A percentile compares a stretch with the other conserved stretches of the same genome.
These are phyloP conservation scores for Populus hybrid DNA, from an alignment of 441 rosid genomes.

Conservation along the genomic window DNA sequence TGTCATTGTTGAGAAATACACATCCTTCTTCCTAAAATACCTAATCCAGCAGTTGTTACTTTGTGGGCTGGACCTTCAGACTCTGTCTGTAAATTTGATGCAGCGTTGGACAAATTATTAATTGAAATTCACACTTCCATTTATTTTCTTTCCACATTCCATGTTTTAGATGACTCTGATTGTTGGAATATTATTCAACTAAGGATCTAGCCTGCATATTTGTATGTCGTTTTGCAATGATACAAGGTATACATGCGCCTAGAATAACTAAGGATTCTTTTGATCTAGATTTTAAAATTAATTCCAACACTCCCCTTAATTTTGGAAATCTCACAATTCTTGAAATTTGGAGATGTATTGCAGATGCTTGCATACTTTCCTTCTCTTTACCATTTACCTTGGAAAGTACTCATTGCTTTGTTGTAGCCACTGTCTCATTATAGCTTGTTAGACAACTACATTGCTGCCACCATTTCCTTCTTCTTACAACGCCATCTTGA, in stretches of 20 bases:
- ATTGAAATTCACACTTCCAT: not conserved
- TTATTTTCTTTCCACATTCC: not conserved
- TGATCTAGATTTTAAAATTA: too few relatives aligned
- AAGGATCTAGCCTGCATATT: not conserved
- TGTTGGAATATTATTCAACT: not conserved
- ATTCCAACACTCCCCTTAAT: too few relatives aligned
- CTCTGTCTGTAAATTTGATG: conserved; percentile 1
- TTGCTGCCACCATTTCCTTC: too few relatives aligned
- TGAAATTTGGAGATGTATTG: too few relatives aligned
- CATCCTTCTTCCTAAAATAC: not conserved
- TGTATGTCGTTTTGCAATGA: not conserved
- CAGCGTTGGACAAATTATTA: not conserved
- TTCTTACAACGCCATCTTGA: too few relatives aligned
- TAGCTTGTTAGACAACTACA: too few relatives aligned
- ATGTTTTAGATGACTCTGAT: not conserved
- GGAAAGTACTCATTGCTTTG: too few relatives aligned
- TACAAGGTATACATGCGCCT: not conserved
- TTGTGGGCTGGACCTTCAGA: not conserved
- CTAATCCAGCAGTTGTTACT: not conserved
- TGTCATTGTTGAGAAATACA: not conserved
- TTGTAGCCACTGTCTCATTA: too few relatives aligned
- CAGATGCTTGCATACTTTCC: too few relatives aligned
- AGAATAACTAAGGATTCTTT: too few relatives aligned
- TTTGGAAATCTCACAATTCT: too few relatives aligned
- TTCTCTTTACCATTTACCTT: too few relatives aligned